Evolutionary conservation across 2,329 filamentous ascomycete species (phyloP).

Genomic region (Aspergillus hortae): DNA sequence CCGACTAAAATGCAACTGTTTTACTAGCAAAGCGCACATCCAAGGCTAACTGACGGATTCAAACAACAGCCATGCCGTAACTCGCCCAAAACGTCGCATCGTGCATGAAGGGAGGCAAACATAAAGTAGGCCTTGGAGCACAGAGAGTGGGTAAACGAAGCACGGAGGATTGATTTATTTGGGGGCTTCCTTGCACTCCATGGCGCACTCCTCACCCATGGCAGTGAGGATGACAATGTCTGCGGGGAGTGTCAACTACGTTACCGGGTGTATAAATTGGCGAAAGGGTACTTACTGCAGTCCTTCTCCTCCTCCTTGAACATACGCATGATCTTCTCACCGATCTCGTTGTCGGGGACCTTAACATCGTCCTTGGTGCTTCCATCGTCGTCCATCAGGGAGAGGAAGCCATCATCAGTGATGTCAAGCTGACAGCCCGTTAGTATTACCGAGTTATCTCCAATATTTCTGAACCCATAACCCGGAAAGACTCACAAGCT

Average conservation of each 20-base stretch:
- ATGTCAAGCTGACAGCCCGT: constrained; percentile 69
- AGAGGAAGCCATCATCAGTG: constrained; percentile 90
- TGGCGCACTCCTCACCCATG: constrained; percentile 91
- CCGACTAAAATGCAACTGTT: constrained; percentile 32
- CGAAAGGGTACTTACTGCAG: constrained; percentile 65
- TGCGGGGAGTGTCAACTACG: constrained; percentile 34
- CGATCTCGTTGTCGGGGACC: constrained; percentile 83
- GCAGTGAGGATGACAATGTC: constrained; percentile 89
- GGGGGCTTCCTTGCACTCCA: constrained; percentile 91
- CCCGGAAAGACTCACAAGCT: constrained; percentile 67
- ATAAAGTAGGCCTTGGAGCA: constrained; percentile 24
- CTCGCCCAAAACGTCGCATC: constrained; percentile 25
- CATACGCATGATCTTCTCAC: constrained; percentile 78
- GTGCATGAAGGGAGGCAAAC: constrained; percentile 26
- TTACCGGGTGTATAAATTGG: background rate
- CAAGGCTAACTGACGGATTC: constrained; percentile 27
- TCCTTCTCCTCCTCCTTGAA: constrained; percentile 86
- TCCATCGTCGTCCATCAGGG: constrained; percentile 84
- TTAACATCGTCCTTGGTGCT: constrained; percentile 92
- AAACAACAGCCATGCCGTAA: constrained; percentile 18
- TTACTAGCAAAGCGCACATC: constrained; percentile 31
- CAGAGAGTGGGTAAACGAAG: constrained; percentile 27
- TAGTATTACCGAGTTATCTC: too few species aligned
- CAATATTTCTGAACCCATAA: too few species aligned
- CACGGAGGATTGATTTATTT: constrained; percentile 23